A percentile compares a stretch with the other conserved stretches of the same genome.
These are phyloP conservation scores for Pleurotus salmoneostramineus DNA, from an alignment of 768 basidiomycete species.

Conservation along the genomic window DNA sequence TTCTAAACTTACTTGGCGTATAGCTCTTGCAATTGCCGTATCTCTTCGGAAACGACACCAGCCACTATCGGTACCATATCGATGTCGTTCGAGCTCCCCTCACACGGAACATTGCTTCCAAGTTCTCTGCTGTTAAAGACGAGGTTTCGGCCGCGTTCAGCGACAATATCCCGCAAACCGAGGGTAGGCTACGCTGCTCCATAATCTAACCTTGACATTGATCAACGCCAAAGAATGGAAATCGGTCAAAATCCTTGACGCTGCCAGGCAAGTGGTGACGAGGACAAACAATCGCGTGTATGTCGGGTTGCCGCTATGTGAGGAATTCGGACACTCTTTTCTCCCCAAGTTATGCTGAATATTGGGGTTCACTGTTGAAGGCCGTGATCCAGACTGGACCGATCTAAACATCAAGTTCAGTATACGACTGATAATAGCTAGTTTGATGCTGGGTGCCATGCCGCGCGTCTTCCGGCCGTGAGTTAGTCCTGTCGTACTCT, in stretches of 20 bases:
- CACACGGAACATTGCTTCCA: not conserved
- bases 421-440: slow-evolving; percentile 20
- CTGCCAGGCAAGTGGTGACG: not conserved
- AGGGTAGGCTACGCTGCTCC: not conserved
- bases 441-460: slow-evolving; percentile 22
- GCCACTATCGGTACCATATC: not conserved
- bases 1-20: not conserved
- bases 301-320: slow-evolving; percentile 5
- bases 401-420: slow-evolving; percentile 27
- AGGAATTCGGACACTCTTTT: too few species aligned
- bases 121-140: not conserved
- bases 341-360: not conserved
- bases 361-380: slow-evolving; percentile 8
- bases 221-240: not conserved
- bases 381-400: slow-evolving; percentile 22
- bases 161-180: not conserved
- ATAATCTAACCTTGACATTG: not conserved
- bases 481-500: not conserved
- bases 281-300: slow-evolving; percentile 5
- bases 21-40: not conserved
- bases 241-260: not conserved
- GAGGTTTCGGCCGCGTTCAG: not conserved
- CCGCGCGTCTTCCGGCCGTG: slow-evolving; percentile 31
- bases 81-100: not conserved
- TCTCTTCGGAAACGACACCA: not conserved